Evolutionary conservation across 768 basidiomycete species (phyloP), one percentile per base, ranked within the genome.

Genomic region (Termitomyces sp.): DNA sequence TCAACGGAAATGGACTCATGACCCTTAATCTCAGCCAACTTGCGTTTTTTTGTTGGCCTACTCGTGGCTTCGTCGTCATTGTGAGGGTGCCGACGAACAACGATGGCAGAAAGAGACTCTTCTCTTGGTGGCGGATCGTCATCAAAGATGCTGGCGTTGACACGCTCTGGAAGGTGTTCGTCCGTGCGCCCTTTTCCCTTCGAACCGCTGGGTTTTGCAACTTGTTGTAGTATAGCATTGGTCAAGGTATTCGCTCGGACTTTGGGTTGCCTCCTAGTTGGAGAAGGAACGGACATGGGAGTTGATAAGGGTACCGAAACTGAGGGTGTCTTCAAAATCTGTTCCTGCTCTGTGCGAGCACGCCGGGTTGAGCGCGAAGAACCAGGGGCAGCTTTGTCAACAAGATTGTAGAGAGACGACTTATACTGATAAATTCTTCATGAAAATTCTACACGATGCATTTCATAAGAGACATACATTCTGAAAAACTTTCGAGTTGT

Each of bases 401-500:
- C 68, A 4, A 91, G 79, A 69, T 89, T 86, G 58, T 82, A 84
- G 39, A 78, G 73, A 9, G 81, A 65, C 8, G 81, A 64, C 70
- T 89, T 86, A 66, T 81, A 89, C 85, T 89, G 58, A 10, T 56
- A 47, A 20, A 61, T 53, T 55, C 13, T 49, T 45, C 49, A 57
- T 53, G 27, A 55, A 51, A 24, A 56, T 64, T 48, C 30, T 39
- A 57, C 37, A n/a, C 44, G 60, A 37, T 14, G 16, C 37, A 24
- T 22, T 37, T 37, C 27, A 49, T 42, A 33, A 40, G 56, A 24
- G 14, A 75, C 83, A 50, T 60, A 93, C 93, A 73, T 89, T 79
- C 62, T 81, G 79, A 65, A 89, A 94, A n/a, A 89, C 89, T 30
- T 72, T 70, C 13, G 87, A 85, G 33, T 82, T 82, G 62, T 95